Base-by-base conservation (phyloP, 2,329 filamentous ascomycete species). In the Colletotrichum sp. region DNA sequence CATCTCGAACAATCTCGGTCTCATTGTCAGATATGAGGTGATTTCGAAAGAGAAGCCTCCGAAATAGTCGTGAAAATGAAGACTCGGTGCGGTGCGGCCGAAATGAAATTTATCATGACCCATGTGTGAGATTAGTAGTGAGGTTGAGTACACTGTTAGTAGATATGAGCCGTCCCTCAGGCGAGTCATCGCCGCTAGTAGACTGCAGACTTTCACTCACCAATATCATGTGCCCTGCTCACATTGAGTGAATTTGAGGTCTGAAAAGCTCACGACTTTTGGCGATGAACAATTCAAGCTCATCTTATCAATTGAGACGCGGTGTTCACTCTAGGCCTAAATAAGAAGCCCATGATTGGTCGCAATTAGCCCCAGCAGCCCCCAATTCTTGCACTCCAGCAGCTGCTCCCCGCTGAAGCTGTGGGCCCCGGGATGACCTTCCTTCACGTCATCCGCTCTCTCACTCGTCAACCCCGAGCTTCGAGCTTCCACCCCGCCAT, bases 271-370 rank as follows among this genome's bases (percentile, higher is more conserved):
- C 39, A 12, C 9, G 6, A 3, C 9, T 3, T 43, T n/a, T n/a
- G 9, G 3, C 39, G 9, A 5, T 43, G 39, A 43, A n/a, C 39
- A 43, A 6, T n/a, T n/a, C 18, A 48, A 48, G 39, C 5, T n/a
- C 39, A 48, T 48, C 10, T 48, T 1, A 52, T 52, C 43, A 21
- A 13, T 4, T 1, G 10, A 39, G n/a, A 52, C 43, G 43, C 3
- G 10, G 10, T 52, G 8, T n/a, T 43, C 36, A 9, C 16, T 0
- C 7, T 18, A 0, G 5, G 2, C 36, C 26, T 3, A 24, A 68
- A 75, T 67, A n/a, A 59, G 39, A 28, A 18, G 10, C 4, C 9
- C n/a, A 16, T 36, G n/a, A 73, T 75, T 75, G 69, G 73, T n/a
- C 18, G 10, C n/a, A 13, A 16, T 6, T 2, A 48, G 43, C 18